Conservation (phyloP, 1,139 yeast species). For the Pneumocystis carinii region DNA sequence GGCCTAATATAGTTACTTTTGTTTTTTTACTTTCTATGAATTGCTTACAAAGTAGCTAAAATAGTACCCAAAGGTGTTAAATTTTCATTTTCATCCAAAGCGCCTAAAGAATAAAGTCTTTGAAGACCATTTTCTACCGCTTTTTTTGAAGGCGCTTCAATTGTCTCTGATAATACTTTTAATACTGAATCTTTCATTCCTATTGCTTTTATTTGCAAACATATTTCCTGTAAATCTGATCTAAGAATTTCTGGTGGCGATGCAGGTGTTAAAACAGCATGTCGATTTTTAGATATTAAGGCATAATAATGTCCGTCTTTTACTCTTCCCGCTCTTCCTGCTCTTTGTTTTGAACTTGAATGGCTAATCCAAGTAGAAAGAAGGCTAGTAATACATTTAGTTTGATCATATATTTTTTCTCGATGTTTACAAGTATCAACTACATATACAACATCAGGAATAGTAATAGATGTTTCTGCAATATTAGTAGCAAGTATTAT, state of each 20-base stretch:
- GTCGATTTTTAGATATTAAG: slow-evolving; percentile 41
- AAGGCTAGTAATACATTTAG: slow-evolving; percentile 45
- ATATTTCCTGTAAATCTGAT: slow-evolving; percentile 54
- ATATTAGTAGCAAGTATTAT: slow-evolving; percentile 68
- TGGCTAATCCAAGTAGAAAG: slow-evolving; percentile 61
- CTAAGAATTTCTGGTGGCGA: slow-evolving; percentile 71
- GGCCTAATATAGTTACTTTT: slow-evolving; percentile 50
- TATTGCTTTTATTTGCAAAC: slow-evolving; percentile 64
- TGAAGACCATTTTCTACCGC: slow-evolving; percentile 43
- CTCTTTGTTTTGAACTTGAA: slow-evolving; percentile 63
- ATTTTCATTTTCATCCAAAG: slow-evolving; percentile 28
- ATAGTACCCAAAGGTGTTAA: slow-evolving; percentile 45
- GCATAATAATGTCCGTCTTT: slow-evolving; percentile 57
- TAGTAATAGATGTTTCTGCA: slow-evolving; percentile 59
- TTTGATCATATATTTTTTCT: slow-evolving; percentile 44
- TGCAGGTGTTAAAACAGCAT: slow-evolving; percentile 35
- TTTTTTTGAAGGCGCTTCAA: slow-evolving; percentile 49
- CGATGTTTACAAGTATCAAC: slow-evolving; percentile 65
- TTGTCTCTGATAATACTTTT: slow-evolving; percentile 42
- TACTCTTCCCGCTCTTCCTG: slow-evolving; percentile 85
- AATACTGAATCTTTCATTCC: slow-evolving; percentile 48
- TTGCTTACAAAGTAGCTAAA: slow-evolving; percentile 13
- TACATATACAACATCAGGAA: slow-evolving; percentile 72
- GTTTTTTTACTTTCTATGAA: slow-evolving; percentile 12
- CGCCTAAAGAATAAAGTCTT: slow-evolving; percentile 49